Conservation (phyloP, 331 rosid species). For the Saraca asoca region DNA sequence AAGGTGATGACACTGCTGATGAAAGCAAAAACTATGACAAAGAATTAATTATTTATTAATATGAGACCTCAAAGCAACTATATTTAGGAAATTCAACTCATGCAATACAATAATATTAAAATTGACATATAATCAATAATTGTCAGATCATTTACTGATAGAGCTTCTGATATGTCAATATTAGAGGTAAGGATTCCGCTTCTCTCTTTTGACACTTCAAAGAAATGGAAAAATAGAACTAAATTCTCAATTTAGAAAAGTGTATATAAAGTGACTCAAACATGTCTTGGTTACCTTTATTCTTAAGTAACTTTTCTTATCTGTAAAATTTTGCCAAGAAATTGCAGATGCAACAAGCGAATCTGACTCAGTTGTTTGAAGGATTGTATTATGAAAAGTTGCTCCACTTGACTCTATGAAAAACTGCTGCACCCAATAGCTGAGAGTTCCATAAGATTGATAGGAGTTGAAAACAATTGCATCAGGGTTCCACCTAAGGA, state of each 20-base stretch:
- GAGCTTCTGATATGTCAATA: too few relatives aligned
- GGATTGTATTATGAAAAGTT: slow-evolving; percentile 57
- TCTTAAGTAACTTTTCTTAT: slow-evolving; percentile 39
- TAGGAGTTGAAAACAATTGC: slow-evolving; percentile 60
- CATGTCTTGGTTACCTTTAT: slow-evolving; percentile 45
- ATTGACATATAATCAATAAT: too few relatives aligned
- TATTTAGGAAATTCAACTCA: too few relatives aligned
- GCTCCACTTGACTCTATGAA: slow-evolving; percentile 83
- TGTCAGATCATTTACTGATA: too few relatives aligned
- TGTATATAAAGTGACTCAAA: too few relatives aligned
- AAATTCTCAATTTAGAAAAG: too few relatives aligned
- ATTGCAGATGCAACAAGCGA: slow-evolving; percentile 55
- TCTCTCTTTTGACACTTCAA: too few relatives aligned
- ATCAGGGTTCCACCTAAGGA: slow-evolving; percentile 61
- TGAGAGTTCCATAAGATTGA: slow-evolving; percentile 62
- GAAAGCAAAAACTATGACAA: slow-evolving; percentile 23
- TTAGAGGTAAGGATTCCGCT: too few relatives aligned
- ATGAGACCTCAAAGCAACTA: too few relatives aligned
- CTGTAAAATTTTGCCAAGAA: slow-evolving; percentile 39
- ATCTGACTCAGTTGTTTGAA: slow-evolving; percentile 35
- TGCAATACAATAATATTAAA: too few relatives aligned
- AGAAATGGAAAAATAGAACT: too few relatives aligned
- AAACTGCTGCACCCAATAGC: slow-evolving; percentile 84
- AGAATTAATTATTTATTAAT: neutral
- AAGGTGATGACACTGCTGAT: slow-evolving; percentile 13